A percentile compares a stretch with the other conserved stretches of the same genome.
Evolutionary conservation across 129 eudicot species (phyloP).

Genomic region (Helichrysum umbraculigerum): DNA sequence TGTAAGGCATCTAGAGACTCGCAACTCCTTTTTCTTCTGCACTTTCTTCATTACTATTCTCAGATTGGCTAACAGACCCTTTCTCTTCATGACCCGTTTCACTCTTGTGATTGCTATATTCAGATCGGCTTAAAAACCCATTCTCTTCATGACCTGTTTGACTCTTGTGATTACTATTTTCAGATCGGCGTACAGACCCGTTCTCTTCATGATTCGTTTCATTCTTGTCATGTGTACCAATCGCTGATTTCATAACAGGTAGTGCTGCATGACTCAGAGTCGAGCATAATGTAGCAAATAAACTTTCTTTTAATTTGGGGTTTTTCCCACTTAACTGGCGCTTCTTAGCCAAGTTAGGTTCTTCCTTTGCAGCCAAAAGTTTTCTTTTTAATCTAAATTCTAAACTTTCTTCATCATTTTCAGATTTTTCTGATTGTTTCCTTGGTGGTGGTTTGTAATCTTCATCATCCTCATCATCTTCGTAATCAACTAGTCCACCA

Average conservation of each 20-base stretch:
- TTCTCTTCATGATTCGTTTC: slow-evolving; percentile 28
- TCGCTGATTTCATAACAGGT: slow-evolving; percentile 48
- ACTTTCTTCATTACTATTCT: background rate
- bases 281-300: slow-evolving; percentile 71
- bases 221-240: slow-evolving; percentile 20
- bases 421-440: slow-evolving; percentile 45
- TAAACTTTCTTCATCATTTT: slow-evolving; percentile 54
- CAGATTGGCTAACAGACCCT: slow-evolving; percentile 17
- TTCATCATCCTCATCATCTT: slow-evolving; percentile 88
- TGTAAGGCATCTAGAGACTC: background rate
- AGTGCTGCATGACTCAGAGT: slow-evolving; percentile 60
- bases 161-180: slow-evolving; percentile 16
- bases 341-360: slow-evolving; percentile 48
- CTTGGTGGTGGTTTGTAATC: slow-evolving; percentile 84
- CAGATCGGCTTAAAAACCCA: slow-evolving; percentile 15
- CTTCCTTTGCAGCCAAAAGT: slow-evolving; percentile 62
- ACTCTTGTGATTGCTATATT: slow-evolving; percentile 14
- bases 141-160: slow-evolving; percentile 15
- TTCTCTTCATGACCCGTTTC: slow-evolving; percentile 16
- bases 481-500: slow-evolving; percentile 84
- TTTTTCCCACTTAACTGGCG: slow-evolving; percentile 44
- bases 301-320: slow-evolving; percentile 62
- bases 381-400: slow-evolving; percentile 67
- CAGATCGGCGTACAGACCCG: slow-evolving; percentile 15
- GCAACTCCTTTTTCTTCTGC: slow-evolving; percentile 17